A percentile compares a stretch with the other conserved stretches of the same genome.
These are phyloP conservation scores for Chaetomium olivaceum DNA, from an alignment of 2,329 filamentous ascomycete species.

Conservation along the genomic window DNA sequence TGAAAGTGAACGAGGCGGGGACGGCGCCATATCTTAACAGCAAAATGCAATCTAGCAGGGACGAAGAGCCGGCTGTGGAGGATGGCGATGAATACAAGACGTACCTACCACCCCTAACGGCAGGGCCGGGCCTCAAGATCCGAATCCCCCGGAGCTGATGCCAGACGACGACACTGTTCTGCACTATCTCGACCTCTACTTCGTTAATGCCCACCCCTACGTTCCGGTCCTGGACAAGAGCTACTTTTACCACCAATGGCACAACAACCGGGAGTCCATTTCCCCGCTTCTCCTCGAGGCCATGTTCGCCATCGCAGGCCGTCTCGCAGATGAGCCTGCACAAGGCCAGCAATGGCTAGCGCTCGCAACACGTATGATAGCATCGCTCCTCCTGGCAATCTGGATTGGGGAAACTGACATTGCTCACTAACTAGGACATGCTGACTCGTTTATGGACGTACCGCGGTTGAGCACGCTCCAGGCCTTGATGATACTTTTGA, in stretches of 20 bases:
- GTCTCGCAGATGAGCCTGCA: slow-evolving; percentile 78
- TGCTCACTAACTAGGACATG: slow-evolving; percentile 65
- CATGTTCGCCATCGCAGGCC: slow-evolving; percentile 84
- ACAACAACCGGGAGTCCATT: slow-evolving; percentile 75
- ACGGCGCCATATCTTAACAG: slow-evolving; percentile 88
- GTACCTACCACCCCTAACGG: slow-evolving; percentile 65
- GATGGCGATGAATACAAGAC: slow-evolving; percentile 73
- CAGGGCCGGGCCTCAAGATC: slow-evolving; percentile 72
- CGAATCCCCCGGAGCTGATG: slow-evolving; percentile 90
- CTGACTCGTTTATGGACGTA: slow-evolving; percentile 90
- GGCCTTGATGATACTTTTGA: slow-evolving; percentile 81
- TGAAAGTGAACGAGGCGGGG: slow-evolving; percentile 84
- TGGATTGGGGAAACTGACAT: slow-evolving; percentile 34
- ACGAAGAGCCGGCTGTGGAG: slow-evolving; percentile 65
- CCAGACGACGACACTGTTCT: slow-evolving; percentile 79
- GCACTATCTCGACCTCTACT: slow-evolving; percentile 88
- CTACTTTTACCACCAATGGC: slow-evolving; percentile 88
- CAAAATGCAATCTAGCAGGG: slow-evolving; percentile 48
- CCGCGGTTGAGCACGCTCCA: slow-evolving; percentile 90
- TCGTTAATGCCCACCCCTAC: slow-evolving; percentile 87
- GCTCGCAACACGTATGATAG: slow-evolving; percentile 70
- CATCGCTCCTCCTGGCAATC: neutral
- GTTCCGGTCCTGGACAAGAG: slow-evolving; percentile 83
- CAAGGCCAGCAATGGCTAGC: slow-evolving; percentile 92
- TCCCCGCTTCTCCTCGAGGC: slow-evolving; percentile 88